Percentiles rank a stretch among this genome's conserved stretches.
Conservation (phyloP, 1,139 yeast species). For the Hyphopichia fennica region DNA sequence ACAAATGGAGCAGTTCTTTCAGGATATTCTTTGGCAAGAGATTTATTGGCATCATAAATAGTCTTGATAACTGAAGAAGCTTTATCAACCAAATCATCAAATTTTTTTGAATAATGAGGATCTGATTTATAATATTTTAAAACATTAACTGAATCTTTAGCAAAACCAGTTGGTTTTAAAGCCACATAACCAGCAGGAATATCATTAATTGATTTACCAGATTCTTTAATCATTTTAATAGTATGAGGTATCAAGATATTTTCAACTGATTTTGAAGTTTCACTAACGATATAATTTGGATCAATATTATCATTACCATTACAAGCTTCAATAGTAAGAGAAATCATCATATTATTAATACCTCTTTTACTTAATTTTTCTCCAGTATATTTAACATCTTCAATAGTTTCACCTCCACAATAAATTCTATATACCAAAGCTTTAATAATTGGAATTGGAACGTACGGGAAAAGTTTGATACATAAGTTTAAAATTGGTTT, state of each 20-base stretch:
- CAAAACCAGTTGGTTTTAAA: constrained; percentile 89
- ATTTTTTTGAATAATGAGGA: constrained; percentile 45
- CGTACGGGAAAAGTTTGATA: constrained; percentile 68
- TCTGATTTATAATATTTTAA: constrained; percentile 57
- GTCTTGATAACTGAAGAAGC: constrained; percentile 59
- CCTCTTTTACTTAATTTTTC: constrained; percentile 66
- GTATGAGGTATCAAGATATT: constrained; percentile 76
- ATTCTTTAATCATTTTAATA: constrained; percentile 42
- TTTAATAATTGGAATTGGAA: constrained; percentile 72
- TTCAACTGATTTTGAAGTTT: constrained; percentile 66
- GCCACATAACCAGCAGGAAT: constrained; percentile 85
- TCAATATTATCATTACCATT: constrained; percentile 68
- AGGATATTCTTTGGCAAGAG: constrained; percentile 55
- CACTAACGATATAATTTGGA: constrained; percentile 62
- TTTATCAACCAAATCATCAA: constrained; percentile 62
- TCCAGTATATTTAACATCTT: constrained; percentile 72
- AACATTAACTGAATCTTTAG: constrained; percentile 74
- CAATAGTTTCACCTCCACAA: constrained; percentile 85
- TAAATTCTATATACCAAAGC: constrained; percentile 77
- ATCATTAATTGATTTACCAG: constrained; percentile 53
- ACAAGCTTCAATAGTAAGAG: constrained; percentile 90
- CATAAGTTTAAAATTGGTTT: constrained; percentile 60
- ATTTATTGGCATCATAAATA: constrained; percentile 56
- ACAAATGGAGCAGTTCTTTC: constrained; percentile 76
- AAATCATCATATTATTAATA: constrained; percentile 90